Evolutionary conservation across 257 asterid species (phyloP).

Genomic region (Nicotiana tomentosiformis): DNA sequence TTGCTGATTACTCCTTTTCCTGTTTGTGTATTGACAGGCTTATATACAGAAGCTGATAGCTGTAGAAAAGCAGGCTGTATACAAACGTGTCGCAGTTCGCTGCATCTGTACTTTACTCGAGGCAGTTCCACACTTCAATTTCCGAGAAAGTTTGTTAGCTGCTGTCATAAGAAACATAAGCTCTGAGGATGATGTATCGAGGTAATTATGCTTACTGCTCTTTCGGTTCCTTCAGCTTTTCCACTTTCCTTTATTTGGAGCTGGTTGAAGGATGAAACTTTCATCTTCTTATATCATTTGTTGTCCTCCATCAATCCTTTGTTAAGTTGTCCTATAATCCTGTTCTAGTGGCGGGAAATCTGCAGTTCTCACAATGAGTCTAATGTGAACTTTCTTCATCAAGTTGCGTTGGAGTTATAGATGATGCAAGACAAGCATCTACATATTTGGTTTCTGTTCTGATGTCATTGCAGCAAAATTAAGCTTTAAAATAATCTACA

Average conservation of each 20-base stretch:
- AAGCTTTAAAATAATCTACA: neutral
- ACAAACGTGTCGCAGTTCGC: conserved; percentile 65
- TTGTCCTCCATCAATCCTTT: neutral
- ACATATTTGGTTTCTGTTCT: neutral
- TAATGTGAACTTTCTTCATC: neutral
- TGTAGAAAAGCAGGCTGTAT: conserved; percentile 51
- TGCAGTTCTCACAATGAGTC: neutral
- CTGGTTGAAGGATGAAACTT: neutral
- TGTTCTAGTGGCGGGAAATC: neutral
- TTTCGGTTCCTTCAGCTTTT: conserved; percentile 5
- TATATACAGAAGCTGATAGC: conserved; percentile 74
- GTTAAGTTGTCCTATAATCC: neutral
- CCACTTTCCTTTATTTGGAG: neutral
- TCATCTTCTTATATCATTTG: neutral
- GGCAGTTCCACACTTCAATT: conserved; percentile 93
- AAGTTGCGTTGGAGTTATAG: neutral
- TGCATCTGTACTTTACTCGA: conserved; percentile 81
- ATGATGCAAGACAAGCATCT: neutral
- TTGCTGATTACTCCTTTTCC: conserved; percentile 16
- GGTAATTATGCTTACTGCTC: conserved; percentile 33
- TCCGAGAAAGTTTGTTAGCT: conserved; percentile 63
- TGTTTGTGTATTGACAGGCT: conserved; percentile 44
- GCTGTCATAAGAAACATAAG: conserved; percentile 68
- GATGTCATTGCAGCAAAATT: neutral
- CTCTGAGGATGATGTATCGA: conserved; percentile 74